phyloP scores from a whole-genome alignment of 2,329 filamentous ascomycete species.

The Colletotrichum graminicola region DNA sequence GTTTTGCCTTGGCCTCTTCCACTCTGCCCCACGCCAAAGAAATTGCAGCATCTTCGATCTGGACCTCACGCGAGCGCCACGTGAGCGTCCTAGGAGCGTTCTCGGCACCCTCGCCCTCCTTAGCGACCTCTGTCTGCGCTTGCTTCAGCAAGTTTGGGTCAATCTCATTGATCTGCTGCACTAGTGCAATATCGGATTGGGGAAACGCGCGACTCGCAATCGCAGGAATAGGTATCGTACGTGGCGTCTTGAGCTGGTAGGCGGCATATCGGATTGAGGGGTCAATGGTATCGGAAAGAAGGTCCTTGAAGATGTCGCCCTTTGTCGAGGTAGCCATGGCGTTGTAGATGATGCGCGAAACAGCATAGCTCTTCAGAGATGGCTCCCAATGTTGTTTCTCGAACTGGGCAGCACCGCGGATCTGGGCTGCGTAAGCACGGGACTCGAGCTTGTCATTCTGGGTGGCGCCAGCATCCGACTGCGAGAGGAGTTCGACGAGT shows the following conservation, averaged over 20 bases:
- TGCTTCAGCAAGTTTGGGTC: constrained; percentile 77
- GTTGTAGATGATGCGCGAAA: constrained; percentile 85
- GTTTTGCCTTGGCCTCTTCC: constrained; percentile 62
- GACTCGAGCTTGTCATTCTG: constrained; percentile 84
- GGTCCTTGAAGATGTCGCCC: constrained; percentile 86
- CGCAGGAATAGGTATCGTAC: constrained; percentile 83
- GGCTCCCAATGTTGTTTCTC: constrained; percentile 89
- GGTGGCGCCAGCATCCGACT: constrained; percentile 72
- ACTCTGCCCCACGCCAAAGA: constrained; percentile 84
- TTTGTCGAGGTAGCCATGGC: constrained; percentile 75
- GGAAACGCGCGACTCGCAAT: constrained; percentile 87
- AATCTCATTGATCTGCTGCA: constrained; percentile 76
- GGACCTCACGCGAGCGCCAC: constrained; percentile 88
- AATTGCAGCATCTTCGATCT: constrained; percentile 93
- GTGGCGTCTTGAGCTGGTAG: constrained; percentile 89
- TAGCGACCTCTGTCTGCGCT: constrained; percentile 60
- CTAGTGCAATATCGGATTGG: constrained; percentile 69
- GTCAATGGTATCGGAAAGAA: constrained; percentile 88
- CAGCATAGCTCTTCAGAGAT: constrained; percentile 81
- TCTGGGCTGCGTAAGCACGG: constrained; percentile 81
- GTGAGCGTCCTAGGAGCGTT: constrained; percentile 79
- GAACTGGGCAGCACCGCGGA: constrained; percentile 83
- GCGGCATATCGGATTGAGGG: constrained; percentile 95
- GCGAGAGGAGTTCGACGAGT: constrained; percentile 75
- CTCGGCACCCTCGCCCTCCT: constrained; percentile 62